These are phyloP conservation scores for Candida rishiriensis DNA, from an alignment of 805 yeast genomes.

Conservation along the genomic window DNA sequence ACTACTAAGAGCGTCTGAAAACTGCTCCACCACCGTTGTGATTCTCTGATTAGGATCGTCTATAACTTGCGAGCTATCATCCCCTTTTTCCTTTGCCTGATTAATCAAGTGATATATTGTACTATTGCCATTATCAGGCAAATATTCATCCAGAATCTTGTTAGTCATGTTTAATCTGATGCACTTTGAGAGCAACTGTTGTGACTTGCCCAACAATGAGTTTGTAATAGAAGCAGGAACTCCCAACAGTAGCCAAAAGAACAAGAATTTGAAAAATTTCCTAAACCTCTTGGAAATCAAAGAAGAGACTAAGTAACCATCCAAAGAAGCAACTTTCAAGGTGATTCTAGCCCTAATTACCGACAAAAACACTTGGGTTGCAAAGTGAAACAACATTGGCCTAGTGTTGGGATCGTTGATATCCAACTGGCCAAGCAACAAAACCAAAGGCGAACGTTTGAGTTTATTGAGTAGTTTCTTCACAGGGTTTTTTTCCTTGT, in stretches of 20 bases:
- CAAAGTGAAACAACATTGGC: constrained; percentile 27
- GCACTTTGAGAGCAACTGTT: constrained; percentile 49
- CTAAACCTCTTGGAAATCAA: constrained; percentile 67
- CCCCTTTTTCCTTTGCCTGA: constrained; percentile 13
- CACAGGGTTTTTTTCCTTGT: constrained; percentile 3
- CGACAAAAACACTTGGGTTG: constrained; percentile 54
- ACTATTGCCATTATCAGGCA: constrained; percentile 65
- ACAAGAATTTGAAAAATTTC: constrained; percentile 56
- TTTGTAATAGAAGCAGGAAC: constrained; percentile 82
- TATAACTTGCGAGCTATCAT: constrained; percentile 28
- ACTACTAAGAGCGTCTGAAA: constrained; percentile 65
- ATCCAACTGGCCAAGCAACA: constrained; percentile 14
- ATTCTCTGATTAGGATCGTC: constrained; percentile 80
- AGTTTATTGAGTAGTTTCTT: background rate
- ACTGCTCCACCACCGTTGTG: constrained; percentile 72
- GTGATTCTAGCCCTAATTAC: constrained; percentile 69
- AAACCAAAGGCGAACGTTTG: constrained; percentile 15
- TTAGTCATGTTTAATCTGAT: constrained; percentile 64
- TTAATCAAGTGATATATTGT: constrained; percentile 72
- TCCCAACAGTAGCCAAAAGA: constrained; percentile 80
- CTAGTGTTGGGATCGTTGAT: constrained; percentile 8
- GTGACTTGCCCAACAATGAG: constrained; percentile 60
- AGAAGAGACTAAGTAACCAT: constrained; percentile 80
- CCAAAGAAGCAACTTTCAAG: constrained; percentile 78
- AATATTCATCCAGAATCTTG: constrained; percentile 61